These are phyloP conservation scores for Amphicarpaea edgeworthii DNA, from an alignment of 306 rosid genomes.

Conservation along the genomic window DNA sequence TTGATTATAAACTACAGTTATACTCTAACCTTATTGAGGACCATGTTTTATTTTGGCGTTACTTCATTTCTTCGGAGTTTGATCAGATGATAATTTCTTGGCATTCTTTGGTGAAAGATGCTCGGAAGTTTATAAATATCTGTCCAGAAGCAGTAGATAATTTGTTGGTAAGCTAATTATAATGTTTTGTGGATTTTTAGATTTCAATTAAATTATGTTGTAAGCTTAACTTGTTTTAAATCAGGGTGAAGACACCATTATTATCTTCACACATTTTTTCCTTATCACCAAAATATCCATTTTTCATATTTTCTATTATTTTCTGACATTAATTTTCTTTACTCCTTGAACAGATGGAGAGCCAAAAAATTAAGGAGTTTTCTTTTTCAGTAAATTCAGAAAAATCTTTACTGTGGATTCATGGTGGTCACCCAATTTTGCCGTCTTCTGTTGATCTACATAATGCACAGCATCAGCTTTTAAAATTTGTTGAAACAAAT, in stretches of 20 bases:
- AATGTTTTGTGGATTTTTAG: not conserved
- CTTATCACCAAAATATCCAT: not conserved
- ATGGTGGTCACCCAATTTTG: slow-evolving; percentile 90
- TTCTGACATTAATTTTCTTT: slow-evolving; percentile 33
- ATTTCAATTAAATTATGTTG: not conserved
- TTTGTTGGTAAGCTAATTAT: slow-evolving; percentile 65
- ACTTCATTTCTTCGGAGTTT: slow-evolving; percentile 53
- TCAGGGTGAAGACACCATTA: not conserved
- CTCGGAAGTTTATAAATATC: slow-evolving; percentile 55
- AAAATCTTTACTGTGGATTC: slow-evolving; percentile 80
- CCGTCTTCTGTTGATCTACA: slow-evolving; percentile 68
- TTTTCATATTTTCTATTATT: slow-evolving; percentile 1
- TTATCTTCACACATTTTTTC: not conserved
- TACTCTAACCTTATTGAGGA: slow-evolving; percentile 68
- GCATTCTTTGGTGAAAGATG: slow-evolving; percentile 71
- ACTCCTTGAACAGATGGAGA: slow-evolving; percentile 56
- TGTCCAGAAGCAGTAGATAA: slow-evolving; percentile 62
- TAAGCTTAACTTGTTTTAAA: not conserved
- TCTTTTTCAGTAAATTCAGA: slow-evolving; percentile 63
- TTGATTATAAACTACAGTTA: slow-evolving; percentile 55
- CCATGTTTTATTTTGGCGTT: slow-evolving; percentile 71
- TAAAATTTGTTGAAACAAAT: slow-evolving; percentile 59
- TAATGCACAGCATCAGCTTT: slow-evolving; percentile 64
- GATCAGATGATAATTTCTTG: slow-evolving; percentile 66
- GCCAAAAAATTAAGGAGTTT: slow-evolving; percentile 52